A percentile compares a stretch with the other conserved stretches of the same genome.
Conservation (phyloP, 352 stramenopile species). For the Pythium monospermum region DNA sequence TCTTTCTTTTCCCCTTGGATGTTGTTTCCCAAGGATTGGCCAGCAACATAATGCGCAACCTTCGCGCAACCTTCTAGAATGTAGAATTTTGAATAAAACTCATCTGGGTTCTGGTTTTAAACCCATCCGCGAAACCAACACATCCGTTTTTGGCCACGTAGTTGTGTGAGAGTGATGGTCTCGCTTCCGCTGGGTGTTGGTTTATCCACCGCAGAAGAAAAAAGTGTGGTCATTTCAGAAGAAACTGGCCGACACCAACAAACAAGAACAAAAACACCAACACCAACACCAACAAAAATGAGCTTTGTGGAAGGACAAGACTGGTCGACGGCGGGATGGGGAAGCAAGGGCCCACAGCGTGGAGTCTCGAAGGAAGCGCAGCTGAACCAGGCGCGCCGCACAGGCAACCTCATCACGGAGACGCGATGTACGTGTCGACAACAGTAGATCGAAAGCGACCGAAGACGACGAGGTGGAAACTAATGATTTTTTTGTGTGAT, state of each 20-base stretch:
- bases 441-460: neutral
- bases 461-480: too few relatives aligned
- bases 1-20: slow-evolving; percentile 7
- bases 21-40: neutral
- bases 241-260: neutral
- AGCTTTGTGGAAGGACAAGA: slow-evolving; percentile 79
- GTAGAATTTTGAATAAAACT: too few relatives aligned
- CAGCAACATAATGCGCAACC: neutral
- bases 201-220: neutral
- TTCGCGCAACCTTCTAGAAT: slow-evolving; percentile 8
- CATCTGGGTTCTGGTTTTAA: slow-evolving; percentile 7
- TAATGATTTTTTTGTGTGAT: slow-evolving; percentile 4
- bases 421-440: slow-evolving; percentile 50
- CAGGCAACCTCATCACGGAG: slow-evolving; percentile 69
- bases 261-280: too few relatives aligned
- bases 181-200: slow-evolving; percentile 5
- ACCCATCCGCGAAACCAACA: neutral
- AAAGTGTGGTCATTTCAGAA: neutral
- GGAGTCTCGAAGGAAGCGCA: slow-evolving; percentile 58
- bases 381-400: slow-evolving; percentile 69
- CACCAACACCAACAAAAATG: slow-evolving; percentile 19
- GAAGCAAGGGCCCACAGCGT: slow-evolving; percentile 54
- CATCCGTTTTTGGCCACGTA: slow-evolving; percentile 10
- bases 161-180: slow-evolving; percentile 18
- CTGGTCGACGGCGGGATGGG: slow-evolving; percentile 67